These are phyloP conservation scores for Discostella stelligera DNA, from an alignment of 352 stramenopile species.

Conservation along the genomic window DNA sequence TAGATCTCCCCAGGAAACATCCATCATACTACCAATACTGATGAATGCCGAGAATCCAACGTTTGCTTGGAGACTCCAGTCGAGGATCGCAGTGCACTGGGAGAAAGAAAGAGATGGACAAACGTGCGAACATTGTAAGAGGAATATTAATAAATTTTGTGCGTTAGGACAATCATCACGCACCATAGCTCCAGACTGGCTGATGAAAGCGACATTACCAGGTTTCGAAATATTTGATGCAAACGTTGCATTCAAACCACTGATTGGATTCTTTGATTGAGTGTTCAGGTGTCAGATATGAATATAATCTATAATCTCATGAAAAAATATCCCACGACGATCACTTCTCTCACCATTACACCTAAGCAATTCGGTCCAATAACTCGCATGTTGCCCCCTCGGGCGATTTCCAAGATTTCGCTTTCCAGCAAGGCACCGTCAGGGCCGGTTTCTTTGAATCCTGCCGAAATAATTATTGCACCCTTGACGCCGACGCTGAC, in stretches of 20 bases:
- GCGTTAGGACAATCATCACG: too few relatives aligned
- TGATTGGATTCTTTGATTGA: slow-evolving; percentile 38
- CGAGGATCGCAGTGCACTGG: slow-evolving; percentile 51
- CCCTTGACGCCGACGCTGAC: slow-evolving; percentile 55
- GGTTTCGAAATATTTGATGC: slow-evolving; percentile 47
- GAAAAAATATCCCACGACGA: background rate
- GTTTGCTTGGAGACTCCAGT: slow-evolving; percentile 55
- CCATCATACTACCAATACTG: slow-evolving; percentile 53
- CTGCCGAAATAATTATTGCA: slow-evolving; percentile 64
- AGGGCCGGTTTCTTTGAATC: slow-evolving; percentile 62
- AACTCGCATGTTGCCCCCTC: slow-evolving; percentile 51
- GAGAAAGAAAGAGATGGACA: background rate
- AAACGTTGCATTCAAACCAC: slow-evolving; percentile 61
- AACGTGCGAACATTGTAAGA: background rate
- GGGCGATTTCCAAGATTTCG: slow-evolving; percentile 49
- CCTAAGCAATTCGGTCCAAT: slow-evolving; percentile 64
- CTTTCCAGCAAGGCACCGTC: slow-evolving; percentile 52
- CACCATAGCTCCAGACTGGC: slow-evolving; percentile 47
- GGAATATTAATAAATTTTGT: background rate
- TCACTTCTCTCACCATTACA: slow-evolving; percentile 44
- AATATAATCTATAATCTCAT: background rate
- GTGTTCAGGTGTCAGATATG: background rate
- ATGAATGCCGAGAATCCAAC: slow-evolving; percentile 57
- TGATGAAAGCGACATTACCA: slow-evolving; percentile 57
- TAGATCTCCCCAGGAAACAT: slow-evolving; percentile 57